phyloP scores from a whole-genome alignment of 257 asterid genomes.

The Euphrasia confusa region DNA sequence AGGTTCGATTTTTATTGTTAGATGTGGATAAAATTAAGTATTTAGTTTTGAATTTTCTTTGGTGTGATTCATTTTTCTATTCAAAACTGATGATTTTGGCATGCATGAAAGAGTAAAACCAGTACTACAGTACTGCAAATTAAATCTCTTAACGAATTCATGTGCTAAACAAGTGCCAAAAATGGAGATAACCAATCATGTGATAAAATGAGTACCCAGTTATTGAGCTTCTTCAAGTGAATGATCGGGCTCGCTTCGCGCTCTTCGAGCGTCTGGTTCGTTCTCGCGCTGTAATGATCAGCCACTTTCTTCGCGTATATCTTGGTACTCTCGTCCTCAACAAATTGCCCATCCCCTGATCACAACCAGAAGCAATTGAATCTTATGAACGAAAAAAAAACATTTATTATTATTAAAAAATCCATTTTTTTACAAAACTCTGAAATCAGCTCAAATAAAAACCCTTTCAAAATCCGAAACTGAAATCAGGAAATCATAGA shows the following conservation, averaged over 20 bases:
- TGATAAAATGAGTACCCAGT: conserved; percentile 55
- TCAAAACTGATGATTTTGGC: too few relatives aligned
- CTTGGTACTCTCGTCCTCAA: conserved; percentile 79
- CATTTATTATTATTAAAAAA: too few relatives aligned
- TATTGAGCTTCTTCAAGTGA: conserved; percentile 95
- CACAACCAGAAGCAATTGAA: conserved; percentile 18
- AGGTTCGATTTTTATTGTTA: too few relatives aligned
- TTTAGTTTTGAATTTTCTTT: too few relatives aligned
- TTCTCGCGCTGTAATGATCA: conserved; percentile 94
- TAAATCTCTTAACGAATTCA: too few relatives aligned
- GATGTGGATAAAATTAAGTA: too few relatives aligned
- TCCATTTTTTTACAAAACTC: neutral
- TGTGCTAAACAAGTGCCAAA: neutral
- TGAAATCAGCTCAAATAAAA: conserved; percentile 17
- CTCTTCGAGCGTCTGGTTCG: conserved; percentile 91
- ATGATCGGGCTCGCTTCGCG: conserved; percentile 98
- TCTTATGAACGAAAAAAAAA: neutral
- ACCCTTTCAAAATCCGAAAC: neutral
- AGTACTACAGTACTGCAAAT: too few relatives aligned
- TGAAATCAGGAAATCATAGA: neutral
- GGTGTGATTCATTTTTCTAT: too few relatives aligned
- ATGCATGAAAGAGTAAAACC: too few relatives aligned
- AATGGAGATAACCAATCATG: neutral
- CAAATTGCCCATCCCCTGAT: conserved; percentile 50
- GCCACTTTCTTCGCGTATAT: conserved; percentile 83